Percentiles rank a stretch among this genome's conserved stretches.
Conservation (phyloP, 768 basidiomycete species). For the Hericium rajendrae region DNA sequence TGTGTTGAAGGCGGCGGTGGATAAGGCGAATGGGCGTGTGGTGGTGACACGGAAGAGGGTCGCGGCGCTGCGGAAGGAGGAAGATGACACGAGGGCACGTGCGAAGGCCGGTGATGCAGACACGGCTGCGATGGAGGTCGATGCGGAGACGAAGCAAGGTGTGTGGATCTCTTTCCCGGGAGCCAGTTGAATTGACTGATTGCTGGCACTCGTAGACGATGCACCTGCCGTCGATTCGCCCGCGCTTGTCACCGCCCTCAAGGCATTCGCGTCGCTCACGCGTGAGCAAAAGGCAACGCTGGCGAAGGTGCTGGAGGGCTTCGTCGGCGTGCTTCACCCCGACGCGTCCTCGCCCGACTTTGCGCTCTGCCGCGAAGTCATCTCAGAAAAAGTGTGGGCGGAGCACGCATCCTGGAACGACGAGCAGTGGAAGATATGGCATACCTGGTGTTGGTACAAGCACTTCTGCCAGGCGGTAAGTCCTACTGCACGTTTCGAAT, state of each 20-base stretch:
- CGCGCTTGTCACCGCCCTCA: slow-evolving; percentile 59
- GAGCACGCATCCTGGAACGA: slow-evolving; percentile 59
- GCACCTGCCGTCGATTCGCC: slow-evolving; percentile 48
- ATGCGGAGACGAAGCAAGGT: slow-evolving; percentile 60
- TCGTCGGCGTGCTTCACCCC: slow-evolving; percentile 33
- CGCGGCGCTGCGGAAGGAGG: slow-evolving; percentile 70
- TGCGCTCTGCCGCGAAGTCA: slow-evolving; percentile 41
- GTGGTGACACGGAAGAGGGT: slow-evolving; percentile 69
- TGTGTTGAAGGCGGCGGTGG: slow-evolving; percentile 67
- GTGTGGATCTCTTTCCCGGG: slow-evolving; percentile 20
- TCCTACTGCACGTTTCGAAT: neutral
- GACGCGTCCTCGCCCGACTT: slow-evolving; percentile 33
- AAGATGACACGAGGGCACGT: slow-evolving; percentile 74
- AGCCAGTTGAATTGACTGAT: neutral
- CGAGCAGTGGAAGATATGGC: slow-evolving; percentile 77
- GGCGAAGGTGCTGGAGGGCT: slow-evolving; percentile 65
- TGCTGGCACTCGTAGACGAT: slow-evolving; percentile 27
- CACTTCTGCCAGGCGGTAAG: slow-evolving; percentile 74
- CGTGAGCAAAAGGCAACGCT: slow-evolving; percentile 70
- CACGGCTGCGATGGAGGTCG: slow-evolving; percentile 51
- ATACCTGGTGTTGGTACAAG: slow-evolving; percentile 86
- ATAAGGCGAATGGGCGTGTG: slow-evolving; percentile 88
- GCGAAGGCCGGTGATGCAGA: slow-evolving; percentile 54
- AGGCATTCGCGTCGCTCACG: slow-evolving; percentile 65
- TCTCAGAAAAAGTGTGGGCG: slow-evolving; percentile 62